phyloP scores from a whole-genome alignment of 1,139 yeast genomes.

The Debaryomyces nepalensis region DNA sequence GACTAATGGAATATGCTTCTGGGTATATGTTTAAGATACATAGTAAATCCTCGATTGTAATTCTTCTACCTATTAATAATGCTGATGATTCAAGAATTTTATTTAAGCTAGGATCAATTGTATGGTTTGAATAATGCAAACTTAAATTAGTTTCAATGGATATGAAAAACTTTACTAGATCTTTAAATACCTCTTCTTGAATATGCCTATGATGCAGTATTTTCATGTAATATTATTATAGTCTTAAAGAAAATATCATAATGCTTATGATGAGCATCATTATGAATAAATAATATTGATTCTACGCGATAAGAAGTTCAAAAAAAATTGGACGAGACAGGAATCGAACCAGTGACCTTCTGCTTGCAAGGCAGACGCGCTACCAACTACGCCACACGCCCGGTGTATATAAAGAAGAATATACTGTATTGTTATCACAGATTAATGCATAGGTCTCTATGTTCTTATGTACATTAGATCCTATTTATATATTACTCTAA shows the following conservation, averaged over 20 bases:
- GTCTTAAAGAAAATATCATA: not conserved
- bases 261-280: not conserved
- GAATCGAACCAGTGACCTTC: slow-evolving; percentile 71
- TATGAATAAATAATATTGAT: not conserved
- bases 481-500: not conserved
- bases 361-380: slow-evolving; percentile 73
- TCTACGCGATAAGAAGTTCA: slow-evolving; percentile 13
- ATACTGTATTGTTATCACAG: no score
- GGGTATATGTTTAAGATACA: slow-evolving; percentile 23
- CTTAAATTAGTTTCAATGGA: slow-evolving; percentile 32
- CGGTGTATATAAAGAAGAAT: slow-evolving; percentile 25
- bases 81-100: slow-evolving; percentile 28
- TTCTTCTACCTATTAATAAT: slow-evolving; percentile 21
- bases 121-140: slow-evolving; percentile 34
- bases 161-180: slow-evolving; percentile 16
- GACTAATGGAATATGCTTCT: slow-evolving; percentile 21
- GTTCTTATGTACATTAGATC: no score
- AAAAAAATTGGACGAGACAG: slow-evolving; percentile 60
- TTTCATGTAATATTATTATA: not conserved
- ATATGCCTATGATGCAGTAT: not conserved
- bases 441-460: no score
- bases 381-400: slow-evolving; percentile 78
- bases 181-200: slow-evolving; percentile 2
- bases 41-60: slow-evolving; percentile 24
- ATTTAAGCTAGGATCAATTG: slow-evolving; percentile 27